Conservation (phyloP, 352 stramenopile genomes). For the Globisporangium lucens region DNA sequence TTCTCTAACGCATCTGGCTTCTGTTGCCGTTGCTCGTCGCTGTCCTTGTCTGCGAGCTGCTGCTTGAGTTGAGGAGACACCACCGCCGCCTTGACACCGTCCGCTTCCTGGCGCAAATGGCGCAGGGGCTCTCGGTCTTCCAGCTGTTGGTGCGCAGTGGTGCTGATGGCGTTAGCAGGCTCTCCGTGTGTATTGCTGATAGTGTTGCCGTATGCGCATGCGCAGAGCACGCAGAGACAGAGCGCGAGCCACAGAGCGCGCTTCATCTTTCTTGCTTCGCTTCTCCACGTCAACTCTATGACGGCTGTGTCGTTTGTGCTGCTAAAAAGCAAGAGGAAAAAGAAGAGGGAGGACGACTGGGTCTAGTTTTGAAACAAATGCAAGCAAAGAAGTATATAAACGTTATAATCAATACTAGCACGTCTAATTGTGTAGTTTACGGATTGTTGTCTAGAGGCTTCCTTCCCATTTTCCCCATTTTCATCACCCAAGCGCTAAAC, state of each 20-base stretch:
- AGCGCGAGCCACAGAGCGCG: background rate
- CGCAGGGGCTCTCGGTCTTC: background rate
- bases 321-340: no score
- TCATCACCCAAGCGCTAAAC: background rate
- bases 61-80: slow-evolving; percentile 1
- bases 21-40: background rate
- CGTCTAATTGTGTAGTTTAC: no score
- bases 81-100: background rate
- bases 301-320: background rate
- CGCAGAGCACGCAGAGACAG: slow-evolving; percentile 20
- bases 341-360: no score
- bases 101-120: background rate
- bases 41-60: background rate
- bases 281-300: background rate
- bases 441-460: no score
- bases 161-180: background rate
- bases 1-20: background rate
- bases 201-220: slow-evolving; percentile 1
- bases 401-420: no score
- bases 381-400: no score
- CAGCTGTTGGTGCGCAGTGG: background rate
- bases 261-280: slow-evolving; percentile 15
- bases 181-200: background rate
- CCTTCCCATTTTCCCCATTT: background rate
- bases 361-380: no score